Conservation (phyloP, 495 filamentous ascomycete species). For the Collariella sp. region DNA sequence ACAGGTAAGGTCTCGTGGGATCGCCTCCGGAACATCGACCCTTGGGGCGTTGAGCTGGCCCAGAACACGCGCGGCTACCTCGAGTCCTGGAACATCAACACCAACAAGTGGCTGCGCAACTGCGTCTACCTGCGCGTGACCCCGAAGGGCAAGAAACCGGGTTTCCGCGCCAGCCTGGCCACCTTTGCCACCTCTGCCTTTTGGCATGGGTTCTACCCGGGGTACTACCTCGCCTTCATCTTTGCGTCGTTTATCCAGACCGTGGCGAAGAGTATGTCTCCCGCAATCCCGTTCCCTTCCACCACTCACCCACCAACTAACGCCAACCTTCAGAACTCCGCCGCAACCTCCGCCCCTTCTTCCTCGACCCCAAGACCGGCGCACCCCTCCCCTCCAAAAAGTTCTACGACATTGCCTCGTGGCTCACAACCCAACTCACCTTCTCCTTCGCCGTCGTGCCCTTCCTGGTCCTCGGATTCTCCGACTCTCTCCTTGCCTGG, state of each 20-base stretch:
- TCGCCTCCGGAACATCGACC: conserved; percentile 77
- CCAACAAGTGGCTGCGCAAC: conserved; percentile 92
- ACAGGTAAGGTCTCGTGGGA: conserved; percentile 83
- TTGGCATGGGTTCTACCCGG: conserved; percentile 97
- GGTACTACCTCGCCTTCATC: conserved; percentile 88
- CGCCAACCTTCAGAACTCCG: conserved; percentile 61
- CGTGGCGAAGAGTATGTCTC: conserved; percentile 74
- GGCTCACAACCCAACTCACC: conserved; percentile 68
- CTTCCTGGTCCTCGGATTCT: conserved; percentile 71
- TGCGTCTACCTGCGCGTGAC: conserved; percentile 95
- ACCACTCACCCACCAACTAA: not conserved
- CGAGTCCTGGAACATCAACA: conserved; percentile 96
- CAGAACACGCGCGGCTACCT: conserved; percentile 87
- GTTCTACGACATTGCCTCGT: conserved; percentile 79
- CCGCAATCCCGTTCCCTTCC: not conserved
- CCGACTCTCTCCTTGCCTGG: conserved; percentile 64
- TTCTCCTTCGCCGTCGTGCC: conserved; percentile 76
- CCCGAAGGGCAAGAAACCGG: conserved; percentile 90
- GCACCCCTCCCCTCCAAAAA: conserved; percentile 61
- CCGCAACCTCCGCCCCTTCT: conserved; percentile 85
- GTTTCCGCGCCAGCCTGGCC: conserved; percentile 87
- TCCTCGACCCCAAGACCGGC: conserved; percentile 62
- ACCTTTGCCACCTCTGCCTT: conserved; percentile 91
- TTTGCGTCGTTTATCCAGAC: conserved; percentile 86
- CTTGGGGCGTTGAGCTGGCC: conserved; percentile 72